Percentiles rank a stretch among this genome's conserved stretches.
Evolutionary conservation across 1,139 yeast genomes (phyloP).

Genomic region (Debaryomycetaceae sp.): DNA sequence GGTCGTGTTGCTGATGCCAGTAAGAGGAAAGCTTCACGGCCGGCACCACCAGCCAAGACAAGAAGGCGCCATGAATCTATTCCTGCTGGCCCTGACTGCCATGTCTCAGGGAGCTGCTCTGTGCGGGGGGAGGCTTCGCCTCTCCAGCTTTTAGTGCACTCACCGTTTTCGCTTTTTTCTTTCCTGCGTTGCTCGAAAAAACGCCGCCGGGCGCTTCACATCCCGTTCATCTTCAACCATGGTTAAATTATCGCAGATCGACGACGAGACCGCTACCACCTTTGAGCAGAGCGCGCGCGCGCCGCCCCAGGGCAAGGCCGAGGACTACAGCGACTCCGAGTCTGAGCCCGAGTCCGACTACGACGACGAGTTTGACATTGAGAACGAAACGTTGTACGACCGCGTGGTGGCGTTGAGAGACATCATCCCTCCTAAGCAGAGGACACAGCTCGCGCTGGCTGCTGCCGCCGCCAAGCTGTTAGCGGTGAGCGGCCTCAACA

Average conservation of each 20-base stretch:
- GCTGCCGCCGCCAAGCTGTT: constrained; percentile 31
- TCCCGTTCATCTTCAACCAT: constrained; percentile 27
- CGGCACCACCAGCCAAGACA: too few species aligned
- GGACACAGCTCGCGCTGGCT: constrained; percentile 44
- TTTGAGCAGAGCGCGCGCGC: constrained; percentile 25
- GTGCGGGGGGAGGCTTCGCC: too few species aligned
- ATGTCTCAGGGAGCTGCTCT: too few species aligned
- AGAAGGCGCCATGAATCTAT: too few species aligned
- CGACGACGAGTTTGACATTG: constrained; percentile 72
- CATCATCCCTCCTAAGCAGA: constrained; percentile 83
- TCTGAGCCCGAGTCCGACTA: constrained; percentile 53
- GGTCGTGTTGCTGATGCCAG: too few species aligned
- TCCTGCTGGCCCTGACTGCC: too few species aligned
- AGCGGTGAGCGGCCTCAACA: constrained; percentile 44
- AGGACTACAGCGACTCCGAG: constrained; percentile 30
- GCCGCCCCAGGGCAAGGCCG: constrained; percentile 17
- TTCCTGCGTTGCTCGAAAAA: background rate
- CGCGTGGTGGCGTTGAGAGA: constrained; percentile 90
- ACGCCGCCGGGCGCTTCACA: background rate
- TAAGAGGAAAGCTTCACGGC: too few species aligned
- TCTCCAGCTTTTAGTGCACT: constrained; percentile 1
- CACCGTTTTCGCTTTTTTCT: constrained; percentile 3
- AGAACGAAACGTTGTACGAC: constrained; percentile 79
- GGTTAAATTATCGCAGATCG: constrained; percentile 75
- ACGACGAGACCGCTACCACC: constrained; percentile 46